These are phyloP conservation scores for Brettanomyces sp. DNA, from an alignment of 805 yeast genomes.

Conservation along the genomic window DNA sequence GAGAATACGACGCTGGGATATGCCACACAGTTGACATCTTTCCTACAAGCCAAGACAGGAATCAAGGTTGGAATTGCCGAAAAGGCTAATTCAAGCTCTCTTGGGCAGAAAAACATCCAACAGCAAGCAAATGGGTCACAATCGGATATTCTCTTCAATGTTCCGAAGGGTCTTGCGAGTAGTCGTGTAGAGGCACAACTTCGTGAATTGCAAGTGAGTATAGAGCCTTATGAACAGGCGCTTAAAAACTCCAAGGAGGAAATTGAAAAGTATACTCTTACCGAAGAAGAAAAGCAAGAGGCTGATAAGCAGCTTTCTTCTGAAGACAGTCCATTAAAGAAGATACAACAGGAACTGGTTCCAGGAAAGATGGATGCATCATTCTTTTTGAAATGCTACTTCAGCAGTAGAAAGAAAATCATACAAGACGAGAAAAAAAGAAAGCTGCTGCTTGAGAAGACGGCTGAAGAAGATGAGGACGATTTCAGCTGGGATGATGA, in stretches of 20 bases:
- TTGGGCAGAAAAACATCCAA: conserved; percentile 13
- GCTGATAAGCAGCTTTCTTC: conserved; percentile 28
- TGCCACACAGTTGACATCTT: conserved; percentile 47
- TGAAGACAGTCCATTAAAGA: conserved; percentile 40
- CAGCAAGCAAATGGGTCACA: conserved; percentile 7
- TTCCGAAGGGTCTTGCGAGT: conserved; percentile 32
- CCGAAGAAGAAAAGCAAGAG: conserved; percentile 38
- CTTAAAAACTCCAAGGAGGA: conserved; percentile 17
- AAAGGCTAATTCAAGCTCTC: conserved; percentile 4
- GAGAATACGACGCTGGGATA: conserved; percentile 63
- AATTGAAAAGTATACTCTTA: conserved; percentile 34
- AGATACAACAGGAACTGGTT: conserved; percentile 53
- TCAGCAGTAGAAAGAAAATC: conserved; percentile 41
- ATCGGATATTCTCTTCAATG: conserved; percentile 34
- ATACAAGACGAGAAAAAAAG: conserved; percentile 56
- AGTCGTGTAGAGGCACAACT: conserved; percentile 58
- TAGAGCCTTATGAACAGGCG: conserved; percentile 31
- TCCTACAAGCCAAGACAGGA: conserved; percentile 27
- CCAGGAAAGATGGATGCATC: conserved; percentile 45
- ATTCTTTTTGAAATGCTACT: conserved; percentile 71
- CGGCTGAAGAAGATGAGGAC: conserved; percentile 26
- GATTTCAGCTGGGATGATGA: conserved; percentile 45
- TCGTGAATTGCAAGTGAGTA: conserved; percentile 41
- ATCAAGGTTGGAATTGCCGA: conserved; percentile 5
- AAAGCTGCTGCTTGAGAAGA: conserved; percentile 45